Evolutionary conservation across 345 rosid genomes (phyloP), one percentile per base, ranked within the genome.

Genomic region (Pelargonium nanum): DNA sequence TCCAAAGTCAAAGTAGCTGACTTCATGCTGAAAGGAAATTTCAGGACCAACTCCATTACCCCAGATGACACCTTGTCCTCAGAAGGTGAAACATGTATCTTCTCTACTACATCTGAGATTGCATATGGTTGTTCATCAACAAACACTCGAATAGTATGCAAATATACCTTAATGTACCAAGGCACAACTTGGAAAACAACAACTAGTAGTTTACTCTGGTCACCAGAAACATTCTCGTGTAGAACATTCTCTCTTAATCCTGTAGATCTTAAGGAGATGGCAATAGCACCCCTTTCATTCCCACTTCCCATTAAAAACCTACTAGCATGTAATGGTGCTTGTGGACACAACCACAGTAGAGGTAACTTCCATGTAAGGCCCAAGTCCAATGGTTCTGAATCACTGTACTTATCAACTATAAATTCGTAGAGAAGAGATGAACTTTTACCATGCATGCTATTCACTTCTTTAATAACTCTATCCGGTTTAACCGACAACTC

Each of bases 241-340:
- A 23, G 19, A 24, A 78, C 70, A 32, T 70, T 70, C 50, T 77
- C 80, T 7, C 30, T 66, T 7, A 61, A 54, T n/a, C 74, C 71
- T 19, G 90, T 74, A 24, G 88, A 77, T 76, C 75, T 86, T 71
- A 93, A 78, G 65, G 80, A 78, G 75, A 93, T 84, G 59, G 97
- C 94, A 73, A 87, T 90, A 53, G 97, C 91, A 64, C 97, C 99
- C 63, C 94, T 87, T 78, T 90, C 96, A 53, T 94, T 94, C 60
- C 96, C 97, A 65, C 95, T 94, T 25, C 97, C 99, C 99, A 90
- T 94, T 76, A 90, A 74, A 57, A 90, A 90, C 76, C 97, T 86
- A 67, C 73, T 83, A 16, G 81, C 81, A 64, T 72, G 96, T 59
- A 90, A 78, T 44, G 96, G 99, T 64, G 88, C 78, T 51, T 75